Evolutionary conservation across 208 protist species (phyloP).

Genomic region (Leishmania braziliensis): DNA sequence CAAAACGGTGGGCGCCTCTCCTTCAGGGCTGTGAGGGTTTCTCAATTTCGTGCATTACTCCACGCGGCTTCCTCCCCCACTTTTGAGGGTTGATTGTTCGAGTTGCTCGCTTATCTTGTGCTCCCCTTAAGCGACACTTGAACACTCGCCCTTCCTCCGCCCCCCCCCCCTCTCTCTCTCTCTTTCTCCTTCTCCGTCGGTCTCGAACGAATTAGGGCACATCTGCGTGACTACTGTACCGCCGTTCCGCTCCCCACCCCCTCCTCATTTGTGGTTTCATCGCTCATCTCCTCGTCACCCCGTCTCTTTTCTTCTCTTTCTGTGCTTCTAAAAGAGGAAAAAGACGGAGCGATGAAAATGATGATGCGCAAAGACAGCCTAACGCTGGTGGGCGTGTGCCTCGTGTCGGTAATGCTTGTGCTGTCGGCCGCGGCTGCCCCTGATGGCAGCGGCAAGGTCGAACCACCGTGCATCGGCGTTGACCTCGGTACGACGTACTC

Average conservation of each 20-base stretch:
- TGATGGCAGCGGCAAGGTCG: conserved; percentile 75
- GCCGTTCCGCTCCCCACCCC: not conserved
- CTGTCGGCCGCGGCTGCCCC: conserved; percentile 44
- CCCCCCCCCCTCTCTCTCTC: not conserved
- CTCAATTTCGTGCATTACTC: not conserved
- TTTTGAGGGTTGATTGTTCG: too few relatives aligned
- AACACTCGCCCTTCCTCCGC: not conserved
- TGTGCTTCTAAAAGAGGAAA: not conserved
- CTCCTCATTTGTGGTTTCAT: not conserved
- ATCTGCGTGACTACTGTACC: not conserved
- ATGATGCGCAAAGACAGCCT: conserved; percentile 20
- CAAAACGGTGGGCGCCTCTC: not conserved
- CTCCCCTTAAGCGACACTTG: conserved; percentile 5
- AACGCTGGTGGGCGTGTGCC: conserved; percentile 25
- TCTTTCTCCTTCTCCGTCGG: not conserved
- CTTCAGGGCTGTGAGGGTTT: not conserved
- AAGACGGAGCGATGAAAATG: not conserved
- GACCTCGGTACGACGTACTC: conserved; percentile 97
- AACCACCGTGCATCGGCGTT: conserved; percentile 92
- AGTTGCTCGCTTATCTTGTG: conserved; percentile 5
- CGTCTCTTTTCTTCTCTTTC: not conserved
- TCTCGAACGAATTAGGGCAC: not conserved
- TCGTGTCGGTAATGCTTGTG: conserved; percentile 25
- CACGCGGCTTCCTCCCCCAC: too few relatives aligned
- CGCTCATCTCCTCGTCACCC: not conserved